A percentile compares a stretch with the other conserved stretches of the same genome.
Evolutionary conservation across 2,329 filamentous ascomycete genomes (phyloP).

Genomic region (Paraphoma chrysanthemicola): DNA sequence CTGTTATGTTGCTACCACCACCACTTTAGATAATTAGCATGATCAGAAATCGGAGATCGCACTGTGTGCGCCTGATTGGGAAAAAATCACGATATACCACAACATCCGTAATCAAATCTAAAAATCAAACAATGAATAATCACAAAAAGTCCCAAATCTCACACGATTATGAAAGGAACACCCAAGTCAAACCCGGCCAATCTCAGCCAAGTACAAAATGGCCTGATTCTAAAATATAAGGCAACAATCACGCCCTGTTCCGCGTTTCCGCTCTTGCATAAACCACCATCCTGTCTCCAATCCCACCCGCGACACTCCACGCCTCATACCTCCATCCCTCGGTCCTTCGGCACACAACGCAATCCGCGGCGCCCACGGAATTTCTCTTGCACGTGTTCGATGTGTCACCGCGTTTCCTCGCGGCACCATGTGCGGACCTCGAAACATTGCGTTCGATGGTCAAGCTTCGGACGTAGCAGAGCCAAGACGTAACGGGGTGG

Average conservation of each 20-base stretch:
- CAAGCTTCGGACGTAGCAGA: constrained; percentile 30
- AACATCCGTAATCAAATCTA: no score
- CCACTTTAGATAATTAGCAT: not conserved
- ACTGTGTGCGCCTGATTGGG: no score
- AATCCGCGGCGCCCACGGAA: not conserved
- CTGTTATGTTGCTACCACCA: no score
- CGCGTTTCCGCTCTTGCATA: not conserved
- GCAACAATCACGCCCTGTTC: no score
- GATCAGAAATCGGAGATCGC: not conserved
- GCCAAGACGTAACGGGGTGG: constrained; percentile 14
- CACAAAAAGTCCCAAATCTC: no score
- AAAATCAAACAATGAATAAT: no score
- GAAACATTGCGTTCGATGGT: constrained; percentile 3
- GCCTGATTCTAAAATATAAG: not conserved
- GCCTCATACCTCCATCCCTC: constrained; percentile 10
- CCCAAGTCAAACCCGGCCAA: not conserved
- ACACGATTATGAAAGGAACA: not conserved
- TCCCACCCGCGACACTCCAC: not conserved
- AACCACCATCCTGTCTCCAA: not conserved
- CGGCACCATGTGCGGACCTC: not conserved
- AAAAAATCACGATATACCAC: no score
- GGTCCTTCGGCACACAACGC: not conserved
- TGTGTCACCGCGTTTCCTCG: no score
- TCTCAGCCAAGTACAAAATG: not conserved
- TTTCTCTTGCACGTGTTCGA: no score